A percentile compares a stretch with the other conserved stretches of the same genome.
Conservation (phyloP, 73 alveolate species). For the Breviolum minutum region DNA sequence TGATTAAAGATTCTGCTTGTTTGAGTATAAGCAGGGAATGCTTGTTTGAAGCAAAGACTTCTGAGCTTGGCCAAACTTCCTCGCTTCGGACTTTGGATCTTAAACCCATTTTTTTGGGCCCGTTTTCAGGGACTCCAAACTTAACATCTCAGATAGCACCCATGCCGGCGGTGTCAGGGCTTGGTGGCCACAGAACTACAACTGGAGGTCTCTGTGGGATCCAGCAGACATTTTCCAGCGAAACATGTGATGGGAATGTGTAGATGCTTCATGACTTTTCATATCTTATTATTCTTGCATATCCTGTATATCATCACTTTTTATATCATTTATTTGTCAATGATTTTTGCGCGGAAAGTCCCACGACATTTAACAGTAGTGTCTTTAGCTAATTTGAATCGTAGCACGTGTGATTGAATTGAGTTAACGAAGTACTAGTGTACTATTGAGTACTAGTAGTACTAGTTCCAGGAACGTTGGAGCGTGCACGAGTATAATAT, state of each 20-base stretch:
- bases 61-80: background rate
- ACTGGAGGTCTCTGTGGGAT: background rate
- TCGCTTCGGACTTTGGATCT: background rate
- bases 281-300: background rate
- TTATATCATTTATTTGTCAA: too few relatives aligned
- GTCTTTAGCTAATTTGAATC: too few relatives aligned
- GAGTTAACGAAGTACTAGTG: too few relatives aligned
- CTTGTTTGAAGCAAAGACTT: background rate
- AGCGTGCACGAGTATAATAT: too few relatives aligned
- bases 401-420: too few relatives aligned
- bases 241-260: background rate
- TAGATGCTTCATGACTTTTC: background rate
- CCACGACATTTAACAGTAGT: too few relatives aligned
- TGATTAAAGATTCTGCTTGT: too few relatives aligned
- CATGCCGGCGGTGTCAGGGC: background rate
- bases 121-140: background rate
- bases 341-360: too few relatives aligned
- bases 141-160: too few relatives aligned
- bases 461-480: too few relatives aligned
- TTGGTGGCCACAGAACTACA: slow-evolving; percentile 32
- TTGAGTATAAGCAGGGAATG: background rate
- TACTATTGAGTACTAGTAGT: too few relatives aligned
- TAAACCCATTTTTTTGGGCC: background rate
- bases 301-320: background rate
- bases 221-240: background rate